Base-by-base conservation (phyloP, 2,329 filamentous ascomycete species). In the Hymenotorrendiella dingleyae region DNA sequence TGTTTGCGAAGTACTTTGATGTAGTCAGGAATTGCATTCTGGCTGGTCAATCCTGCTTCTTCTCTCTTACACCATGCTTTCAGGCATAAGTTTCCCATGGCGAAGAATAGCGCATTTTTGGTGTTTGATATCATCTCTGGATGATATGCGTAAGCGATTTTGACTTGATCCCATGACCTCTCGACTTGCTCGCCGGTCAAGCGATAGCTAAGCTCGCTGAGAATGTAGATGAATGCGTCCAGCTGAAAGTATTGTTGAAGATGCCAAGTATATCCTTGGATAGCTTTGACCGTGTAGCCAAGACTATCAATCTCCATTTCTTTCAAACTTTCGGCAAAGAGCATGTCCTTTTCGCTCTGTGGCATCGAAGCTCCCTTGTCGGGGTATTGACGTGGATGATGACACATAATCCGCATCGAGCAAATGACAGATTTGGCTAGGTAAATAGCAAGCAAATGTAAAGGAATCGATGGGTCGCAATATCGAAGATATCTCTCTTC, bases 401-500 rank as follows among this genome's bases (percentile, higher is more conserved):
- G 54, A 8, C 56, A 59, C 51, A 60, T 60, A 8, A 63, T 52
- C 40, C 55, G 54, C 50, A 62, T 54, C 8, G 54, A 59, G 30
- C 54, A 54, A 6, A 61, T 53, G 22, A 56, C 54, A 2, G 53
- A 54, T 40, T 50, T 59, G 1, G 55, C 53, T 6, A 60, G 43
- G 35, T 55, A 54, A 19, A 55, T 54, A 2, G 52, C 48, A 4
- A 62, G 20, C 41, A 53, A 22, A 43, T 71, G 67, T 3, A 68
- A 38, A 0, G 67, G 67, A 14, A 64, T 62, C 2, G 62, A 57
- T 3, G 67, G 59, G 49, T 71, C 66, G 47, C 66, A 68, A 42
- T 65, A 65, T 9, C 62, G 55, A 1, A 70, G 47, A 35, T 61
- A 70, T 33, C 64, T 67, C 27, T 64, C 56, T 38, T 71, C 61